A percentile compares a stretch with the other conserved stretches of the same genome.
Evolutionary conservation across 805 yeast species (phyloP).

Genomic region (Cyberlindnera maritima): DNA sequence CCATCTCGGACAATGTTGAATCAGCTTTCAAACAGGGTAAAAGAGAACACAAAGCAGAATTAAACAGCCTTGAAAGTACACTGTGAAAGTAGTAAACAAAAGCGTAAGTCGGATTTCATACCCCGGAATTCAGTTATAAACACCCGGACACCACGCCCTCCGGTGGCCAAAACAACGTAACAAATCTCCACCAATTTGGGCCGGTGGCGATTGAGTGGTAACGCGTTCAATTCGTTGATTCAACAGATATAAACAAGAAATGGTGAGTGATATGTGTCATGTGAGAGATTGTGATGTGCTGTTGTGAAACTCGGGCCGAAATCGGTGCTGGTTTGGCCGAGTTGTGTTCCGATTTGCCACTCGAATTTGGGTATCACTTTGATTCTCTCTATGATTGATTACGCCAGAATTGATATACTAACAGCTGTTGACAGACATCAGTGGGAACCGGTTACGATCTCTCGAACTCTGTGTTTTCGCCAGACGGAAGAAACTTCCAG

Average conservation of each 20-base stretch:
- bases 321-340: background rate
- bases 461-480: conserved; percentile 88
- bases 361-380: background rate
- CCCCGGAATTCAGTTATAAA: background rate
- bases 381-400: background rate
- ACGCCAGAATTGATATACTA: background rate
- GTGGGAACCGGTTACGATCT: conserved; percentile 99
- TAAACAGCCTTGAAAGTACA: too few relatives aligned
- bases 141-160: background rate
- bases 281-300: background rate
- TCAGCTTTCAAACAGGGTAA: too few relatives aligned
- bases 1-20: background rate
- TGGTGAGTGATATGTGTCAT: background rate
- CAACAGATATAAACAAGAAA: background rate
- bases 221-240: background rate
- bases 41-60: too few relatives aligned
- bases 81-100: too few relatives aligned
- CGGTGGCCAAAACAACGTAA: conserved; percentile 2
- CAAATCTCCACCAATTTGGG: too few relatives aligned
- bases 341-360: background rate
- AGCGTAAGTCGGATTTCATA: background rate
- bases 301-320: background rate
- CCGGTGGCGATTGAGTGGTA: too few relatives aligned
- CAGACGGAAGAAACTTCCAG: conserved; percentile 92
- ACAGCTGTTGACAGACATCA: conserved; percentile 55